Percentiles rank a stretch among this genome's conserved stretches.
These are phyloP conservation scores for Colletotrichum australisinense DNA, from an alignment of 2,329 filamentous ascomycete genomes.

Conservation along the genomic window DNA sequence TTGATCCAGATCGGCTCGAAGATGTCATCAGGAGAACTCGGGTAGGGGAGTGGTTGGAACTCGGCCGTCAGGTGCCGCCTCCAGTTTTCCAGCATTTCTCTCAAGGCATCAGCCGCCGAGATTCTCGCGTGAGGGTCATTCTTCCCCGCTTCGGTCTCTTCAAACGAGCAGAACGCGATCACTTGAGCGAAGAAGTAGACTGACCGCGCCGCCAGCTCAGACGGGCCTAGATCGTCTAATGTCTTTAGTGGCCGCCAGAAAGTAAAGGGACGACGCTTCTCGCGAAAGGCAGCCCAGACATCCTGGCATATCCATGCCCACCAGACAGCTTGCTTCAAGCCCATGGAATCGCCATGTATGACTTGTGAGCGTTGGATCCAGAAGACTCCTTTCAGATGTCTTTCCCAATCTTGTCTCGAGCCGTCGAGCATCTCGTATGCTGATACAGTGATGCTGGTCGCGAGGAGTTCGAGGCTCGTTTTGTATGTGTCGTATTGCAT, in stretches of 20 bases:
- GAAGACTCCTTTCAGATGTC: constrained; percentile 73
- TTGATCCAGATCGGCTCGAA: constrained; percentile 38
- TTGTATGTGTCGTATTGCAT: constrained; percentile 69
- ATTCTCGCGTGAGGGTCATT: constrained; percentile 55
- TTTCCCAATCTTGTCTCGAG: constrained; percentile 65
- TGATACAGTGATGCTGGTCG: constrained; percentile 70
- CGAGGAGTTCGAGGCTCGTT: constrained; percentile 67
- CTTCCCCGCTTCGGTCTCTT: constrained; percentile 22
- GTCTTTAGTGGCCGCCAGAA: constrained; percentile 67
- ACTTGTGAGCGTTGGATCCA: constrained; percentile 73
- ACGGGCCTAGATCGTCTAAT: constrained; percentile 57
- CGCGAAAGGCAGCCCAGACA: constrained; percentile 72
- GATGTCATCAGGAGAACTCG: constrained; percentile 11
- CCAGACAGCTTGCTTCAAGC: constrained; percentile 69
- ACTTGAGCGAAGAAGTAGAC: constrained; percentile 67
- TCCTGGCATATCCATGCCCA: constrained; percentile 76
- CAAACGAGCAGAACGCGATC: constrained; percentile 66
- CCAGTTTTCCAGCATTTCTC: constrained; percentile 63
- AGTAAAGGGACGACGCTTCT: constrained; percentile 65
- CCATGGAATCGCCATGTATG: constrained; percentile 68
- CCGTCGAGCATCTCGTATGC: constrained; percentile 75
- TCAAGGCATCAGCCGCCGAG: constrained; percentile 55
- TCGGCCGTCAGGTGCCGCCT: constrained; percentile 54
- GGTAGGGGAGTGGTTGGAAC: constrained; percentile 53
- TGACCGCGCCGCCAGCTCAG: constrained; percentile 65